Conservation (phyloP, 2,329 filamentous ascomycete genomes). For the Botryotinia globosa region DNA sequence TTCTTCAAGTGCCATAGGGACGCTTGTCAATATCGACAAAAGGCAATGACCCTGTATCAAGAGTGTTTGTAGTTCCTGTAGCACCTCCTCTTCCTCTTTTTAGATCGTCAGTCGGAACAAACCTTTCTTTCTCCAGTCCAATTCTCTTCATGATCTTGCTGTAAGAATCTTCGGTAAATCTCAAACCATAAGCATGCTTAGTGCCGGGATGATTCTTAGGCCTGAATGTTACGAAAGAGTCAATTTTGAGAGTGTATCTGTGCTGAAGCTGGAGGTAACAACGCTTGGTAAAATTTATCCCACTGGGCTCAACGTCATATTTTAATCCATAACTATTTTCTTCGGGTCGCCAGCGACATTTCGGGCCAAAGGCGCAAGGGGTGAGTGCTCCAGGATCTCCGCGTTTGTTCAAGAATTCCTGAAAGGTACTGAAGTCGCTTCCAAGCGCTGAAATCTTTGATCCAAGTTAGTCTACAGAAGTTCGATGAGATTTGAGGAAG, state of each 20-base stretch:
- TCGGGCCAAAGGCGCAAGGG: not conserved
- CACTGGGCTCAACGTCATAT: not conserved
- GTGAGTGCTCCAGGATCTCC: too few relatives aligned
- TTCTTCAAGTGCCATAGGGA: not conserved
- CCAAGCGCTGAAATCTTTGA: not conserved
- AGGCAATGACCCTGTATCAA: not conserved
- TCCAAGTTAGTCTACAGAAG: not conserved
- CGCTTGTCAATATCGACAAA: not conserved
- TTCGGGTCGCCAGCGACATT: not conserved
- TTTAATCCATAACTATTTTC: not conserved
- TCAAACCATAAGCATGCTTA: not conserved
- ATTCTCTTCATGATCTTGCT: not conserved
- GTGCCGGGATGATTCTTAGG: not conserved
- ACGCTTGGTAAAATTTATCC: not conserved
- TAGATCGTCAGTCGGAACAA: not conserved
- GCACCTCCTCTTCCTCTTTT: not conserved
- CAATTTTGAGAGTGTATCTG: not conserved
- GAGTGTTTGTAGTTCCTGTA: not conserved
- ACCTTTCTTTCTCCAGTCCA: not conserved
- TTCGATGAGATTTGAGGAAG: not conserved
- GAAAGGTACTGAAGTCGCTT: too few relatives aligned
- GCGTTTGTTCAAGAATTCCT: not conserved
- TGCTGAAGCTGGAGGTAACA: not conserved
- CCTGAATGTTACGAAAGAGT: not conserved
- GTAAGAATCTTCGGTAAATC: not conserved